Percentiles rank a stretch among this genome's conserved stretches.
phyloP scores from a whole-genome alignment of 257 asterid species.

The Solanum virginianum region DNA sequence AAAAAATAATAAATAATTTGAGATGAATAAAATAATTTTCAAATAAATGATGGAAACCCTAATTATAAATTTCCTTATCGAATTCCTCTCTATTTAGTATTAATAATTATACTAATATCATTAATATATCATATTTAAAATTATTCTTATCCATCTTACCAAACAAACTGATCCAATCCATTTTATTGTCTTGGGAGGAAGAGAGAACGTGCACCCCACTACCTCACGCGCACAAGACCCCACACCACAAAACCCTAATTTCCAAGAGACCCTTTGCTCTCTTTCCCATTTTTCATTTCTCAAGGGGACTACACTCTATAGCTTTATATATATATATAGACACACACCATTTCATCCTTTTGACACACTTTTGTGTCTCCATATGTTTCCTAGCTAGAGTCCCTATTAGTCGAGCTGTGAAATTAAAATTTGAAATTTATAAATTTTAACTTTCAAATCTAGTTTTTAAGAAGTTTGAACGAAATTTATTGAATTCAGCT shows the following conservation, averaged over 20 bases:
- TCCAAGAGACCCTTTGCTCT: conserved; percentile 8
- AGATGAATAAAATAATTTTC: neutral
- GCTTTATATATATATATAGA: neutral
- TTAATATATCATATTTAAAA: neutral
- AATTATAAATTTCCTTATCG: neutral
- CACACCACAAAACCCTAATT: conserved; percentile 32
- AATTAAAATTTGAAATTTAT: neutral
- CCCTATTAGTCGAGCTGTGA: neutral
- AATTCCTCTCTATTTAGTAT: neutral
- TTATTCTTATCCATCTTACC: neutral
- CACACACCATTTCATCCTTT: neutral
- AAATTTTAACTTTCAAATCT: neutral
- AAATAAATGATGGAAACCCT: neutral
- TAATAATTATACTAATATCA: neutral
- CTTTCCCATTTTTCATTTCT: conserved; percentile 13
- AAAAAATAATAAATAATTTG: neutral
- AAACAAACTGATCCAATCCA: neutral
- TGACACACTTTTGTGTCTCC: neutral
- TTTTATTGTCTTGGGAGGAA: neutral
- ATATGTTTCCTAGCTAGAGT: neutral
- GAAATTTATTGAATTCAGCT: neutral
- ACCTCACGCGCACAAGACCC: conserved; percentile 18
- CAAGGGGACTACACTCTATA: neutral
- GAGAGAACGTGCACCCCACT: conserved; percentile 30
- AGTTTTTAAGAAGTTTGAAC: neutral